phyloP scores from a whole-genome alignment of 2,329 filamentous ascomycete genomes.

The Akanthomyces muscarius region DNA sequence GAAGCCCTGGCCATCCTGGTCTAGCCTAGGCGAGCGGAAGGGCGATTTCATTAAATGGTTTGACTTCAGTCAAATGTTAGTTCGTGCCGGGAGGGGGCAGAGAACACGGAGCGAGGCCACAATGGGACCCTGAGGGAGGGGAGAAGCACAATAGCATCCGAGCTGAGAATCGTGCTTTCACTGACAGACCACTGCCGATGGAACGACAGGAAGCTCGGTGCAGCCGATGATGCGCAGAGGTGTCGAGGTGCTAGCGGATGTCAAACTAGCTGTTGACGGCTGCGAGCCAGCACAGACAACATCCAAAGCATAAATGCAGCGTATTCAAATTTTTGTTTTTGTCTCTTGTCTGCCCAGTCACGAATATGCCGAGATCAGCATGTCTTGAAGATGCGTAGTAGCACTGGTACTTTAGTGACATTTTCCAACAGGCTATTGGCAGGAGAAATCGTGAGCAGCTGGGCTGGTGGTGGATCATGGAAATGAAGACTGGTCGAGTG shows the following conservation, averaged over 20 bases:
- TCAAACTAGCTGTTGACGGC: not conserved
- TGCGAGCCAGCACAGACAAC: not conserved
- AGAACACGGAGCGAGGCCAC: not conserved
- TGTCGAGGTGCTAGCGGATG: not conserved
- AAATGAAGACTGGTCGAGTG: not conserved
- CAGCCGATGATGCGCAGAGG: not conserved
- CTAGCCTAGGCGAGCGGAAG: not conserved
- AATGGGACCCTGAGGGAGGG: not conserved
- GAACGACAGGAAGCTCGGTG: not conserved
- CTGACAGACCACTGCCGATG: not conserved
- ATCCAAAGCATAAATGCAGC: not conserved
- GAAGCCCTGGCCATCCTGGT: slow-evolving; percentile 1
- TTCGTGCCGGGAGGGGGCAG: not conserved
- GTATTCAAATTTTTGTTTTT: not conserved
- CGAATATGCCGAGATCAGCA: not conserved
- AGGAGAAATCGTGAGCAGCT: not conserved
- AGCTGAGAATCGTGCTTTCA: not conserved
- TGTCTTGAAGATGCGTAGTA: not conserved
- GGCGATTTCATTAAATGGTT: not conserved
- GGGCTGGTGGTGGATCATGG: not conserved
- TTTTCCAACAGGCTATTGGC: not conserved
- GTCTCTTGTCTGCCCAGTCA: not conserved
- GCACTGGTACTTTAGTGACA: not conserved
- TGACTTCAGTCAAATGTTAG: not conserved
- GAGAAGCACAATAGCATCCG: not conserved